These are phyloP conservation scores for Hemisphaericaspora subhashii DNA, from an alignment of 1,139 yeast species.

Conservation along the genomic window DNA sequence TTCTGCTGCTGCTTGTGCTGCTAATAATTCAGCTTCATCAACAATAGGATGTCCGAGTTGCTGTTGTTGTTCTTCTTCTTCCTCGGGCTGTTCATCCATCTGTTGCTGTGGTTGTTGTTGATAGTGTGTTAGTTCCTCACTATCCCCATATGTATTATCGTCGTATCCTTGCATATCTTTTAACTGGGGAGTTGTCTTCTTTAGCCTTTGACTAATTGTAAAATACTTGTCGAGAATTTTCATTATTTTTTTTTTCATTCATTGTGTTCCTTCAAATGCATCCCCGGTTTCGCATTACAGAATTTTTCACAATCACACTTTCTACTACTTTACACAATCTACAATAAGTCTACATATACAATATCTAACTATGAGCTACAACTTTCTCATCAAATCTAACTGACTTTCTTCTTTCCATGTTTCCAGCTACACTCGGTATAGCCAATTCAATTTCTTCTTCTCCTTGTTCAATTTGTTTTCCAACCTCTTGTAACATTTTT, in stretches of 20 bases:
- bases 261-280: not conserved
- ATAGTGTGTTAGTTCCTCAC: conserved; percentile 4
- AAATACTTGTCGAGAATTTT: not conserved
- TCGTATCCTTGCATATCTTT: conserved; percentile 10
- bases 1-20: conserved; percentile 52
- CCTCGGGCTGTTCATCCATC: conserved; percentile 1
- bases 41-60: conserved; percentile 21
- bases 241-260: conserved; percentile 5
- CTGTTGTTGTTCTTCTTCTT: too few species aligned
- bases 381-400: conserved; percentile 73
- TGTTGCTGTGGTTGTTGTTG: conserved; percentile 6
- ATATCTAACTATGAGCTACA: conserved; percentile 20
- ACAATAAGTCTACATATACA: not conserved
- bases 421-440: conserved; percentile 33
- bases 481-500: conserved; percentile 42
- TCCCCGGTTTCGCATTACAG: conserved; percentile 1
- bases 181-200: too few species aligned
- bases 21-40: conserved; percentile 36
- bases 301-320: not conserved
- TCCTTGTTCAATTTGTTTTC: conserved; percentile 35
- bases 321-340: too few species aligned
- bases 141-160: conserved; percentile 9
- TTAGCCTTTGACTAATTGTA: too few species aligned
- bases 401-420: conserved; percentile 61
- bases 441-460: conserved; percentile 51